Conservation (phyloP, 768 basidiomycete species). For the Hemileccinum rubropunctum region DNA sequence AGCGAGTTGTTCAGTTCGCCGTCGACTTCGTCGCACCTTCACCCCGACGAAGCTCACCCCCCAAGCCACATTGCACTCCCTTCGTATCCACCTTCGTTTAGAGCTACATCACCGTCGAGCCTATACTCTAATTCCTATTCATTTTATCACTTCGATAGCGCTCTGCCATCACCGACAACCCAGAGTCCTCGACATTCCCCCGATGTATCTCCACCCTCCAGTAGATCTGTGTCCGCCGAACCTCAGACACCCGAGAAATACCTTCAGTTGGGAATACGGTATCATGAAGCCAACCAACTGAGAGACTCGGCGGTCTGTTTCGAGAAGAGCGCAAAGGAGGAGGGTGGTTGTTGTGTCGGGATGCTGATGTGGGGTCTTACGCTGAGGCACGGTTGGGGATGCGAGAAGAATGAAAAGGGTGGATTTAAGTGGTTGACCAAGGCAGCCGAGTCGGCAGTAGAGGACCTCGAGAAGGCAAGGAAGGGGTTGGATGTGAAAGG, state of each 20-base stretch:
- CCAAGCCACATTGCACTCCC: constrained; percentile 17
- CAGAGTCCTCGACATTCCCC: constrained; percentile 13
- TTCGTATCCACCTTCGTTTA: constrained; percentile 36
- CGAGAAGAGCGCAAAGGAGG: constrained; percentile 68
- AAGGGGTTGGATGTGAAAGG: constrained; percentile 51
- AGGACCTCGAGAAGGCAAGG: constrained; percentile 66
- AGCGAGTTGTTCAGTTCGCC: background rate
- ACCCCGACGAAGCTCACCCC: constrained; percentile 13
- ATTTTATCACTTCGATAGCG: constrained; percentile 56
- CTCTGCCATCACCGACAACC: constrained; percentile 43
- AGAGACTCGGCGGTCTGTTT: constrained; percentile 69
- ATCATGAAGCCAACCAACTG: constrained; percentile 73
- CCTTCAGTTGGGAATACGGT: constrained; percentile 72
- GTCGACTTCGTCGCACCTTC: constrained; percentile 14
- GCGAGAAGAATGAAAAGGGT: constrained; percentile 69
- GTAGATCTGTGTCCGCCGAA: constrained; percentile 18
- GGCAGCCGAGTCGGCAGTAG: constrained; percentile 79
- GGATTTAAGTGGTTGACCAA: constrained; percentile 82
- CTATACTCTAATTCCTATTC: constrained; percentile 62
- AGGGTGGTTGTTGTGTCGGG: constrained; percentile 82
- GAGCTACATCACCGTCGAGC: constrained; percentile 38
- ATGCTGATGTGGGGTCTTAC: constrained; percentile 93
- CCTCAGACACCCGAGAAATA: constrained; percentile 57
- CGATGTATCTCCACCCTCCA: constrained; percentile 14
- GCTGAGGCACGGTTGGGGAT: constrained; percentile 87